phyloP scores from a whole-genome alignment of 2,329 filamentous ascomycete genomes.

The Dactylellina leptospora region DNA sequence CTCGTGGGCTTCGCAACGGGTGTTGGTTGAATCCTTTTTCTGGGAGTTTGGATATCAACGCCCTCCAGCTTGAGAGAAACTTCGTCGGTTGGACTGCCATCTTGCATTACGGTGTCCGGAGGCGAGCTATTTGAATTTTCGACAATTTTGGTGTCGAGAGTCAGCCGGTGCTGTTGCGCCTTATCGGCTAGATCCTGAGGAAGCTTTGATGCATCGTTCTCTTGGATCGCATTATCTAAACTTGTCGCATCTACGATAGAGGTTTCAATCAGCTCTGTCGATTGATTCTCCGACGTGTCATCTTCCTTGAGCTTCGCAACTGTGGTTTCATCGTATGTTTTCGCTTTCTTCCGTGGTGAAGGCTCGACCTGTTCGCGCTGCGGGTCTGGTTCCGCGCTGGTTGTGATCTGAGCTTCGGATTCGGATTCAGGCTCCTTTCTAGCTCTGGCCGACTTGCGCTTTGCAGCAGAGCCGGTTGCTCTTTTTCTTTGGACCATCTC shows the following conservation, averaged over 20 bases:
- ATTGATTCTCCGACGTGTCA: not conserved
- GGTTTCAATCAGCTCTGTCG: constrained; percentile 7
- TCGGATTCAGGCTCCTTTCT: constrained; percentile 9
- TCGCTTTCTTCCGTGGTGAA: constrained; percentile 42
- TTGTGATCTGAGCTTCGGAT: constrained; percentile 1
- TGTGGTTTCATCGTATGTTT: constrained; percentile 8
- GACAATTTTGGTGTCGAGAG: not conserved
- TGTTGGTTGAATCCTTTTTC: constrained; percentile 13
- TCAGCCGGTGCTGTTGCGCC: not conserved
- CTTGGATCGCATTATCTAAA: constrained; percentile 2
- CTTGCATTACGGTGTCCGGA: constrained; percentile 13
- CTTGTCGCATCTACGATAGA: constrained; percentile 13
- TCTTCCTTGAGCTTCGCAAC: constrained; percentile 1
- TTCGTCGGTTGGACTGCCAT: constrained; percentile 30
- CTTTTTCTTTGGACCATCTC: constrained; percentile 41
- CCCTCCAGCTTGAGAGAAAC: constrained; percentile 36
- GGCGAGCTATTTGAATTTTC: not conserved
- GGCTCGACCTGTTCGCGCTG: constrained; percentile 1
- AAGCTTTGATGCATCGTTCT: not conserved
- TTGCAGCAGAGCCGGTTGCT: constrained; percentile 17
- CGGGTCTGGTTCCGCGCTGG: constrained; percentile 6
- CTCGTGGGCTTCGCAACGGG: constrained; percentile 10
- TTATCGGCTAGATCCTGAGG: not conserved
- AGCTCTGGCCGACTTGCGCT: constrained; percentile 26
- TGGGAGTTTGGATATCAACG: constrained; percentile 45